A percentile compares a stretch with the other conserved stretches of the same genome.
Evolutionary conservation across 768 basidiomycete genomes (phyloP).

Genomic region (Auriscalpium vulgare): DNA sequence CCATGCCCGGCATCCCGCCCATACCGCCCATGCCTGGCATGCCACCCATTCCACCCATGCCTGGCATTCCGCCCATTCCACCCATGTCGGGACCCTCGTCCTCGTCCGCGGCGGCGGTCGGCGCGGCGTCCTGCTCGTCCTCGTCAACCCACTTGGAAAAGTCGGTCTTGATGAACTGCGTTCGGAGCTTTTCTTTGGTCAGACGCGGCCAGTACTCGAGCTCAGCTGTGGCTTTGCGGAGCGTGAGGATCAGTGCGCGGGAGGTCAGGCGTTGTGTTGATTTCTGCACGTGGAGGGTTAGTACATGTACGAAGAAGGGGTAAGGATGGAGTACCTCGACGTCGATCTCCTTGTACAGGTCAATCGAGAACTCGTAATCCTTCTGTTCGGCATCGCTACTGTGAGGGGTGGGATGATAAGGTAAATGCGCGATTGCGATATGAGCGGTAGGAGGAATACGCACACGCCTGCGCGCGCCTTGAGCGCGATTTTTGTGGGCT

Average conservation of each 20-base stretch:
- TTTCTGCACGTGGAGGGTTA: slow-evolving; percentile 29
- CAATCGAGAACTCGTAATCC: slow-evolving; percentile 68
- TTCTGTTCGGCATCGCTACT: slow-evolving; percentile 31
- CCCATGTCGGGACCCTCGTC: slow-evolving; percentile 31
- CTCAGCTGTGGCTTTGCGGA: slow-evolving; percentile 75
- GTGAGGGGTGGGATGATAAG: neutral
- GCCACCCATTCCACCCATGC: slow-evolving; percentile 33
- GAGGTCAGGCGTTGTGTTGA: slow-evolving; percentile 53
- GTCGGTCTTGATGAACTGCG: slow-evolving; percentile 85
- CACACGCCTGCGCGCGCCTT: slow-evolving; percentile 61
- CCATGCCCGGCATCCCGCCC: slow-evolving; percentile 38
- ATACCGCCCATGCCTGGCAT: slow-evolving; percentile 30
- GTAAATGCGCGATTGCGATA: neutral
- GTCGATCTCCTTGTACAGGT: slow-evolving; percentile 67
- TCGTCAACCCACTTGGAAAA: slow-evolving; percentile 96
- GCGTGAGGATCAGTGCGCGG: slow-evolving; percentile 56
- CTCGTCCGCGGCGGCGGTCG: slow-evolving; percentile 38
- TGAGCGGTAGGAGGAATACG: slow-evolving; percentile 16
- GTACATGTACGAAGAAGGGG: neutral
- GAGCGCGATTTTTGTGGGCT: slow-evolving; percentile 51
- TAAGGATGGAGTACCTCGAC: slow-evolving; percentile 48
- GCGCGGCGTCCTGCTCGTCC: slow-evolving; percentile 81
- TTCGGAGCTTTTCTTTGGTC: slow-evolving; percentile 80
- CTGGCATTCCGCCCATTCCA: slow-evolving; percentile 31
- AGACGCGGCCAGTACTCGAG: slow-evolving; percentile 89